Percentiles rank a stretch among this genome's conserved stretches.
Evolutionary conservation across 2,329 filamentous ascomycete genomes (phyloP).

Genomic region (Colletotrichum sp.): DNA sequence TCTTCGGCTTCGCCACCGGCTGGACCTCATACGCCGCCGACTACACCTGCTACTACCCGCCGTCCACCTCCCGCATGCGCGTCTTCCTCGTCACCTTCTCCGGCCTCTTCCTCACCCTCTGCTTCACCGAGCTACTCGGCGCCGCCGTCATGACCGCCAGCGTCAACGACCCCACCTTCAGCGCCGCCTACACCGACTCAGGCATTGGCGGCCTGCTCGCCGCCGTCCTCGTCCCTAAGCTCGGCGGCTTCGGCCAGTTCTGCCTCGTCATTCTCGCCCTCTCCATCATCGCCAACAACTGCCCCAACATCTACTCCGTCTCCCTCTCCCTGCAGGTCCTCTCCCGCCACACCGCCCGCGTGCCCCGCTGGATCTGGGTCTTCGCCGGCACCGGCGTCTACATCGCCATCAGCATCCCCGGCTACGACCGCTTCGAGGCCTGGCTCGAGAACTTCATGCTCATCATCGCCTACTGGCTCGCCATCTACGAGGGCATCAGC

Average conservation of each 20-base stretch:
- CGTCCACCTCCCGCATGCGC: constrained; percentile 59
- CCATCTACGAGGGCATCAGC: constrained; percentile 73
- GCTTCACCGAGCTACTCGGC: constrained; percentile 77
- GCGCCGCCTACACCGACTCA: constrained; percentile 38
- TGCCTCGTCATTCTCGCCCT: constrained; percentile 71
- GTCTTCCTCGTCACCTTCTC: constrained; percentile 73
- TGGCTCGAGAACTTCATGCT: constrained; percentile 76
- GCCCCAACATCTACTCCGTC: constrained; percentile 75
- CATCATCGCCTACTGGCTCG: constrained; percentile 74
- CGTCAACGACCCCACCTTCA: constrained; percentile 55
- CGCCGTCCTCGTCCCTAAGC: constrained; percentile 65
- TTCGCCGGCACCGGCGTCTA: constrained; percentile 66
- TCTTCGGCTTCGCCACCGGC: constrained; percentile 73
- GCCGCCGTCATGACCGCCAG: constrained; percentile 71
- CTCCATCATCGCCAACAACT: constrained; percentile 74
- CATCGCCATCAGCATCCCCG: constrained; percentile 73
- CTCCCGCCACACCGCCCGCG: constrained; percentile 58
- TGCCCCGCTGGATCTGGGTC: constrained; percentile 74
- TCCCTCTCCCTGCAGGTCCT: constrained; percentile 72
- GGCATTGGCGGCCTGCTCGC: constrained; percentile 71
- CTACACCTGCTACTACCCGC: constrained; percentile 81
- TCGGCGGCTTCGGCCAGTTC: constrained; percentile 75
- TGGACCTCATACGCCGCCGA: constrained; percentile 80
- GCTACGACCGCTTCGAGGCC: constrained; percentile 67
- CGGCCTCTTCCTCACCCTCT: constrained; percentile 73